Percentiles rank a stretch among this genome's conserved stretches.
These are phyloP conservation scores for Polysphondylium violaceum DNA, from an alignment of 78 protist species.

Conservation along the genomic window DNA sequence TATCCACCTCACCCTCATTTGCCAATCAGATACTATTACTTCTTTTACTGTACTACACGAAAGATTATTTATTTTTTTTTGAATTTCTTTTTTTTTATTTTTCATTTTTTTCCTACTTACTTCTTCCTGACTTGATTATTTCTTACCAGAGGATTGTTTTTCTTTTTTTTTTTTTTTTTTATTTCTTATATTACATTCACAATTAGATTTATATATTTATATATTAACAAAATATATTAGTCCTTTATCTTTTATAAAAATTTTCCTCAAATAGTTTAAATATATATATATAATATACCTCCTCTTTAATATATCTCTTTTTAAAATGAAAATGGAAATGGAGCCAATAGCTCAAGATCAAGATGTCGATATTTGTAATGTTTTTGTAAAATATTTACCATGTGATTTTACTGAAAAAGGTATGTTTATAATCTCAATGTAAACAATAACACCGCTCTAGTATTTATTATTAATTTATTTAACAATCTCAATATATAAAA, in stretches of 20 bases:
- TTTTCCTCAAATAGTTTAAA: background rate
- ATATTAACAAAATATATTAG: background rate
- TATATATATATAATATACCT: background rate
- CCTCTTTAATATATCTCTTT: background rate
- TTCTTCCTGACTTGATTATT: background rate
- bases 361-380: slow-evolving; percentile 63
- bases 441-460: too few relatives aligned
- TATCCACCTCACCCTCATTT: too few relatives aligned
- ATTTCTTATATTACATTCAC: background rate
- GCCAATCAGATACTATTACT: too few relatives aligned
- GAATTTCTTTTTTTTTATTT: background rate
- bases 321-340: slow-evolving; percentile 35
- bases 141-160: background rate
- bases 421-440: background rate
- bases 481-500: background rate
- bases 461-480: background rate
- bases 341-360: background rate
- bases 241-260: background rate
- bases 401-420: slow-evolving; percentile 70
- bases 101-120: background rate
- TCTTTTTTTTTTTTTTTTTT: background rate
- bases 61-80: slow-evolving; percentile 13
- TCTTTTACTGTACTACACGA: too few relatives aligned
- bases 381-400: slow-evolving; percentile 72
- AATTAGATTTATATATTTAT: background rate